These are phyloP conservation scores for Oryza longistaminata DNA, from an alignment of 176 grass and related monocot genomes.

Conservation along the genomic window DNA sequence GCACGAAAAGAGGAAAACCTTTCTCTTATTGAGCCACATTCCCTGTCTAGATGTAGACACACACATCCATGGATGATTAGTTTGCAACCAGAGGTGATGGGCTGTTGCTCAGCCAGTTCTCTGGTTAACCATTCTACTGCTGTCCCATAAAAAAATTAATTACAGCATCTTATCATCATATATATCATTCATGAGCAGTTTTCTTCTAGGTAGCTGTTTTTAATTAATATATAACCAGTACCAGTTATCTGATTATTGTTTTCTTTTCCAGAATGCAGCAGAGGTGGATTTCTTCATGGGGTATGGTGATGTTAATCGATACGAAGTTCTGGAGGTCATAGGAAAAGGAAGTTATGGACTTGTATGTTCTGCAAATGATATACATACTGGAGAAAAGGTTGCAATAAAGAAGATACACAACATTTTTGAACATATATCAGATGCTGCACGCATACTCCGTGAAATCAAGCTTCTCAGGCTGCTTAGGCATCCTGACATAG, in stretches of 20 bases:
- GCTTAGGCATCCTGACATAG: slow-evolving; percentile 46
- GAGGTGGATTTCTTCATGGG: slow-evolving; percentile 36
- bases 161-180: slow-evolving; percentile 20
- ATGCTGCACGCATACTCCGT: slow-evolving; percentile 48
- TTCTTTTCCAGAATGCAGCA: slow-evolving; percentile 29
- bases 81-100: neutral
- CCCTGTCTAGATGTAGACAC: neutral
- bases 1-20: neutral
- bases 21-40: neutral
- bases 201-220: neutral
- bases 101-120: neutral
- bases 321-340: slow-evolving; percentile 47
- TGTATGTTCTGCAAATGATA: slow-evolving; percentile 53
- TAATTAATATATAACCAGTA: slow-evolving; percentile 7
- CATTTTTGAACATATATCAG: slow-evolving; percentile 49
- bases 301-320: slow-evolving; percentile 46
- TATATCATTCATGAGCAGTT: neutral
- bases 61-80: neutral
- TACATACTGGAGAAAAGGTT: slow-evolving; percentile 41
- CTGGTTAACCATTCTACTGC: neutral
- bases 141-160: neutral
- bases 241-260: neutral
- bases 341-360: slow-evolving; percentile 54
- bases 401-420: slow-evolving; percentile 56
- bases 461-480: slow-evolving; percentile 54